phyloP scores from a whole-genome alignment of 148 eudicot species.

The Chenopodium suecicum region DNA sequence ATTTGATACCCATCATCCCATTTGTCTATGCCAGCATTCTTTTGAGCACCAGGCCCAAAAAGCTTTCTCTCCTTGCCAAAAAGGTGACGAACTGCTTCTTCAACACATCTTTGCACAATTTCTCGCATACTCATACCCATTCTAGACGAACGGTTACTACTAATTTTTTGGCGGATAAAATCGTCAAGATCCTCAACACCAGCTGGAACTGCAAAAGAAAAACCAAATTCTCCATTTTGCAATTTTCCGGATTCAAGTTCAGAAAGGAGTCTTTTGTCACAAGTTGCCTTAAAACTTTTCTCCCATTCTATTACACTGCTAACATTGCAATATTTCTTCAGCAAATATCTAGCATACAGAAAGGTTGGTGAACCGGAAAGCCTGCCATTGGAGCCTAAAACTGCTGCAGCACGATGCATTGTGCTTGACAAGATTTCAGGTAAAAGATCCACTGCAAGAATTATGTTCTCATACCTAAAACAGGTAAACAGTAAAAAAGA shows the following conservation, averaged over 20 bases:
- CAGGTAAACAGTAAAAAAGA: too few species aligned
- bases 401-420: slow-evolving; percentile 65
- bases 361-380: slow-evolving; percentile 79
- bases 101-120: slow-evolving; percentile 64
- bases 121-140: slow-evolving; percentile 84
- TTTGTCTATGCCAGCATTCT: slow-evolving; percentile 65
- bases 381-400: slow-evolving; percentile 71
- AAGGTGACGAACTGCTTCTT: slow-evolving; percentile 62
- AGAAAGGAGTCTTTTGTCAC: slow-evolving; percentile 72
- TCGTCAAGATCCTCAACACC: slow-evolving; percentile 91
- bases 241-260: slow-evolving; percentile 86
- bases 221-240: slow-evolving; percentile 75
- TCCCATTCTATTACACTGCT: slow-evolving; percentile 84
- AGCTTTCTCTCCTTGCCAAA: slow-evolving; percentile 83
- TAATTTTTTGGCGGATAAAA: slow-evolving; percentile 85
- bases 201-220: slow-evolving; percentile 75
- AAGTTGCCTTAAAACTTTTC: slow-evolving; percentile 68
- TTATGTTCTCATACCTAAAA: slow-evolving; percentile 83
- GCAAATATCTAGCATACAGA: slow-evolving; percentile 63
- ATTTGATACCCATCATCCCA: slow-evolving; percentile 73
- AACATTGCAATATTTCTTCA: slow-evolving; percentile 65
- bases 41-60: slow-evolving; percentile 53
- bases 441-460: slow-evolving; percentile 80
- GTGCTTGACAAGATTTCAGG: slow-evolving; percentile 83
- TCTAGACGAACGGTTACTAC: slow-evolving; percentile 71